Base-by-base conservation (phyloP, 805 yeast species). In the Candida qinlingensis region DNA sequence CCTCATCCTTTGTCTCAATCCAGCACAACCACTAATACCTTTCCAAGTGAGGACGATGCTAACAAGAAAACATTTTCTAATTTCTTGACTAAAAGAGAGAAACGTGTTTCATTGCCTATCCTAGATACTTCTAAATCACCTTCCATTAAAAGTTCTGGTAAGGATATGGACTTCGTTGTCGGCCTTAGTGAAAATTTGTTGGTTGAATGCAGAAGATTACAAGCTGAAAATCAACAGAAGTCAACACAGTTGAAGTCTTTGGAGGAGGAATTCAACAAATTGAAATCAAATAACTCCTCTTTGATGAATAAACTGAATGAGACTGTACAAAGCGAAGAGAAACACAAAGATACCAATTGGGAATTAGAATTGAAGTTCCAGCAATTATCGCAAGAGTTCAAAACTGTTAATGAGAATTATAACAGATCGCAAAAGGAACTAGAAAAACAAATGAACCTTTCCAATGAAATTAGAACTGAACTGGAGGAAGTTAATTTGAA, bases 181-280 rank as follows among this genome's bases (percentile, higher is more conserved):
- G 88, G 86, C 4, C 65, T 86, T 48, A 82, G 88, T 66, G 92
- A 86, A 57, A 84, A 83, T 49, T 67, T 86, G 53, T 71, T 86
- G 13, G 68, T 76, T 40, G 89, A 87, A 62, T 85, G 90, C 58
- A 76, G 91, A 55, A 74, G 84, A 52, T 70, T 86, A 48, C 83
- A 80, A 47, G 82, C 85, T 28, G 88, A 84, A 50, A 81, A 78
- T 60, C 73, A 73, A 66, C 53, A 70, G 74, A 53, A 74, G 75
- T 50, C 53, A 62, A 13, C 53, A 6, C 72, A 70, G 53, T 56
- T 81, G 52, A 71, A 70, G 51, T 56, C 70, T 3, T 56, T 70
- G n/a, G 65, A 65, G 39, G 75, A 73, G 28, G 81, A 77, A 45
- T 65, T 72, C 42, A 67, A 68, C 19, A 65, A 62, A 13, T 34